Conservation (phyloP, 352 stramenopile genomes). For the Bremia lactucae region DNA sequence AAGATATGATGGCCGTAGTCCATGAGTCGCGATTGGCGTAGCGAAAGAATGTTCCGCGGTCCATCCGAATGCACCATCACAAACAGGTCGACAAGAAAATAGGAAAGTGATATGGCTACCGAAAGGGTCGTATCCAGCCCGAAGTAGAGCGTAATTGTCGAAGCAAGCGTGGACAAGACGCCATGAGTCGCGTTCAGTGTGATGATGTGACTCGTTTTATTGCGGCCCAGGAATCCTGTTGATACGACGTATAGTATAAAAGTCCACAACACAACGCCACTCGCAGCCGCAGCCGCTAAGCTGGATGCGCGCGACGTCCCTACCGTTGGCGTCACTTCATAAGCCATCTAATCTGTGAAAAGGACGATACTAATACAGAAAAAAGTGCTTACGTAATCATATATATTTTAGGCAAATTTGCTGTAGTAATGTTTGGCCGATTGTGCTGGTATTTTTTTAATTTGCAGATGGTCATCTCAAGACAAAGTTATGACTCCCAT, state of each 20-base stretch:
- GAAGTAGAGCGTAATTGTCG: slow-evolving; percentile 31
- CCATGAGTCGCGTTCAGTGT: slow-evolving; percentile 59
- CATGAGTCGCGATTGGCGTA: slow-evolving; percentile 46
- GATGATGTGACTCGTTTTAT: slow-evolving; percentile 69
- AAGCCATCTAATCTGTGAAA: neutral
- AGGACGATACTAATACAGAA: too few species aligned
- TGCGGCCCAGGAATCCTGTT: slow-evolving; percentile 27
- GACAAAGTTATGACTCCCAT: too few species aligned
- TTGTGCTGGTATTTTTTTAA: too few species aligned
- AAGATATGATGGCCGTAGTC: slow-evolving; percentile 67
- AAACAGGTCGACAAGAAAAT: slow-evolving; percentile 59
- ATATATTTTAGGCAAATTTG: too few species aligned
- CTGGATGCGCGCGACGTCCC: slow-evolving; percentile 23
- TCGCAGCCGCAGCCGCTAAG: slow-evolving; percentile 22
- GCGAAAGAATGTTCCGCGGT: slow-evolving; percentile 19
- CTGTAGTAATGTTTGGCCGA: too few species aligned
- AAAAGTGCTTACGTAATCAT: too few species aligned
- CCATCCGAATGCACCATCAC: slow-evolving; percentile 51
- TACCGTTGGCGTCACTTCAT: neutral
- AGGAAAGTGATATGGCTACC: slow-evolving; percentile 47
- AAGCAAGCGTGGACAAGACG: slow-evolving; percentile 43
- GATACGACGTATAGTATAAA: slow-evolving; percentile 34
- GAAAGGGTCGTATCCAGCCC: slow-evolving; percentile 42
- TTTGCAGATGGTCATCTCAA: too few species aligned
- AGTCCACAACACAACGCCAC: slow-evolving; percentile 45